These are phyloP conservation scores for Eragrostis curvula DNA, from an alignment of 176 grass and related monocot species.

Conservation along the genomic window DNA sequence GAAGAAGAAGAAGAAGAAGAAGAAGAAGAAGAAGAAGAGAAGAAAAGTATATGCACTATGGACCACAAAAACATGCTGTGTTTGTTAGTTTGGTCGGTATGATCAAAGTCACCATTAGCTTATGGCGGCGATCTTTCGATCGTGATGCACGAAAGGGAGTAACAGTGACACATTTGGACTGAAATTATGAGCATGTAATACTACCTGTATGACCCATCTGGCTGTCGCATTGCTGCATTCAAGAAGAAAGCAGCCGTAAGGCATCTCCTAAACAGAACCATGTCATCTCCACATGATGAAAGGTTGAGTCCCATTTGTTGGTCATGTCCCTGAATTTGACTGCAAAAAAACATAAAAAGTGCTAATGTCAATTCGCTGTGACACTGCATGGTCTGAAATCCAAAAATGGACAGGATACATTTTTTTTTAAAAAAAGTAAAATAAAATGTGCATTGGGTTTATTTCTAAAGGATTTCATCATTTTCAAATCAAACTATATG, in stretches of 20 bases:
- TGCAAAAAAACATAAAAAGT: conserved; percentile 43
- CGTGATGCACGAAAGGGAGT: background rate
- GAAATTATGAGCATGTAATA: background rate
- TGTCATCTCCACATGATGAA: conserved; percentile 86
- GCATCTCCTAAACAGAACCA: conserved; percentile 77
- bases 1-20: too few species aligned
- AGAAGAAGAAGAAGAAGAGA: too few species aligned
- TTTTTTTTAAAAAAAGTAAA: background rate
- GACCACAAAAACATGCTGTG: background rate
- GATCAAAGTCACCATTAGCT: background rate
- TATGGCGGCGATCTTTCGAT: background rate
- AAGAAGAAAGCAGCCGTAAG: conserved; percentile 85
- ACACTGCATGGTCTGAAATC: conserved; percentile 11
- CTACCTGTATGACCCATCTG: conserved; percentile 87
- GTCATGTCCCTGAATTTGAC: conserved; percentile 88
- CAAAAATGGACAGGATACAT: background rate
- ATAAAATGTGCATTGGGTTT: background rate
- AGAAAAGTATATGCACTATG: background rate
- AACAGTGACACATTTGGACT: background rate
- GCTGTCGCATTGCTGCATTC: conserved; percentile 79
- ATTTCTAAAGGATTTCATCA: background rate
- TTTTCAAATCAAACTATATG: background rate
- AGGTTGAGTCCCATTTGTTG: conserved; percentile 75
- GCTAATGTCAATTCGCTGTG: conserved; percentile 16
- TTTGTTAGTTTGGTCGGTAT: background rate